phyloP scores from a whole-genome alignment of 345 rosid genomes.

The Populus deltoides region DNA sequence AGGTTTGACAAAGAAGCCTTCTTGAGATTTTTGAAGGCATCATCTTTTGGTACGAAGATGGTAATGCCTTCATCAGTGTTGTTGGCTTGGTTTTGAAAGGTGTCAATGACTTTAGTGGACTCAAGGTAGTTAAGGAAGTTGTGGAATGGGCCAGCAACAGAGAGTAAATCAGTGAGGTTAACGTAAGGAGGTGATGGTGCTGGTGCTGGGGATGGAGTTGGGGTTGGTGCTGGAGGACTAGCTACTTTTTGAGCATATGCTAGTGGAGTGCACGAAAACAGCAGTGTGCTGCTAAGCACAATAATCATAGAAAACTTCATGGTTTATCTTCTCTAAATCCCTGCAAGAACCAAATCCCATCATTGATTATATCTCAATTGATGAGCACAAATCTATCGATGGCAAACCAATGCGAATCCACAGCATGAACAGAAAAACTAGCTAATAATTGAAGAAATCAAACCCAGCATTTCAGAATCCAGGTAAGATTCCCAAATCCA shows the following conservation, averaged over 20 bases:
- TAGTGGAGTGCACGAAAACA: conserved; percentile 37
- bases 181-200: conserved; percentile 66
- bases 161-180: conserved; percentile 69
- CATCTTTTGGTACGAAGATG: conserved; percentile 79
- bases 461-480: background rate
- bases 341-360: conserved; percentile 27
- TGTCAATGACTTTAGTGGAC: conserved; percentile 73
- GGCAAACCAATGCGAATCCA: background rate
- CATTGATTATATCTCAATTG: conserved; percentile 4
- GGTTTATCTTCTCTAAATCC: conserved; percentile 32
- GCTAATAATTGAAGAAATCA: background rate
- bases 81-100: conserved; percentile 91
- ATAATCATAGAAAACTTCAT: conserved; percentile 44
- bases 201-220: conserved; percentile 72
- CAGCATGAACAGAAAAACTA: background rate
- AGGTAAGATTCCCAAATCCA: background rate
- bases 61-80: conserved; percentile 82
- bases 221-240: conserved; percentile 54
- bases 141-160: conserved; percentile 79
- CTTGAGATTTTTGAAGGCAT: conserved; percentile 70
- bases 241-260: conserved; percentile 45
- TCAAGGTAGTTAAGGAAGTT: conserved; percentile 66
- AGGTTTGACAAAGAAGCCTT: conserved; percentile 66
- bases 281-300: conserved; percentile 20
- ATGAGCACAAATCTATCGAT: background rate